Evolutionary conservation across 306 rosid genomes (phyloP).

Genomic region (Abrus pulchellus): DNA sequence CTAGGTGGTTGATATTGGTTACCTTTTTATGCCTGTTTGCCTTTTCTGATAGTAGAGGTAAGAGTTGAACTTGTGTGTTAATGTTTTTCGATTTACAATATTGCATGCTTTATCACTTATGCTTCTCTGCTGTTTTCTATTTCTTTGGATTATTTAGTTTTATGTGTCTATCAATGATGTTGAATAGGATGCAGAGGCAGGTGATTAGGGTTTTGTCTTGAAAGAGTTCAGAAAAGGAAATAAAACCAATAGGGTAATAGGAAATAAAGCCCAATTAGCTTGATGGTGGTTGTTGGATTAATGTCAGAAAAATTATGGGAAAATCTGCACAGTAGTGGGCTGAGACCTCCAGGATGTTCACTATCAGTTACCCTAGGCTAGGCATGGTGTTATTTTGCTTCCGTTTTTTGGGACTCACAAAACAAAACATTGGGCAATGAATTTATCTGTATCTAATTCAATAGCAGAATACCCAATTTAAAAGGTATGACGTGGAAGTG

Average conservation of each 20-base stretch:
- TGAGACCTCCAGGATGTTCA: background rate
- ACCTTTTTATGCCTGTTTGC: constrained; percentile 51
- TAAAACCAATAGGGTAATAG: background rate
- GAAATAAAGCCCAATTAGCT: background rate
- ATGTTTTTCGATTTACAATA: constrained; percentile 9
- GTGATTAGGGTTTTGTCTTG: background rate
- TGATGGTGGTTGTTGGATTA: background rate
- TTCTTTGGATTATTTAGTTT: constrained; percentile 14
- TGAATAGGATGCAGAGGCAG: background rate
- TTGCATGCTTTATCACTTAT: background rate
- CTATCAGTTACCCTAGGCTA: constrained; percentile 2
- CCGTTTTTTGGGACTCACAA: background rate
- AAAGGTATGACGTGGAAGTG: background rate
- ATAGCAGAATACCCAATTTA: background rate
- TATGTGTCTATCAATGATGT: background rate
- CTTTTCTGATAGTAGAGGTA: constrained; percentile 72
- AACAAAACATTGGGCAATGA: background rate
- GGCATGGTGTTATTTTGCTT: constrained; percentile 3
- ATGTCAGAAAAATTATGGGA: background rate
- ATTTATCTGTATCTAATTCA: background rate
- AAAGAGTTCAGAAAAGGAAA: background rate
- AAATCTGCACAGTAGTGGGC: background rate
- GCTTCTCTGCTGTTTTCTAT: background rate
- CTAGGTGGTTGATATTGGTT: constrained; percentile 61
- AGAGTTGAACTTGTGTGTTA: constrained; percentile 25